phyloP scores from a whole-genome alignment of 2,329 filamentous ascomycete genomes.

The Trichoderma atrobrunneum region DNA sequence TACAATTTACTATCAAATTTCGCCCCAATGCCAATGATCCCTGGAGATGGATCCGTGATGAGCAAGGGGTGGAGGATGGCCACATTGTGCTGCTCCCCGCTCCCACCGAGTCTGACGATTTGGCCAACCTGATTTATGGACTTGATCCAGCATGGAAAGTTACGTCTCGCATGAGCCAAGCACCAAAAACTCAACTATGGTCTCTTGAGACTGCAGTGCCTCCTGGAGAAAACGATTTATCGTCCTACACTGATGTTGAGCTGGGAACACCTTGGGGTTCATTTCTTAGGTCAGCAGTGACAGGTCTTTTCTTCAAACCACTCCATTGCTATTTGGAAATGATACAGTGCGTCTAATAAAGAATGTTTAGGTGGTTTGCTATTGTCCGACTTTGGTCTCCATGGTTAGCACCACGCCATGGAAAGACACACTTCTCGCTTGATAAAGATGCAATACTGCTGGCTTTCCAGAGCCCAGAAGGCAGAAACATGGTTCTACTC shows the following conservation, averaged over 20 bases:
- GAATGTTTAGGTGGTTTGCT: slow-evolving; percentile 66
- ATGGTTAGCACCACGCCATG: slow-evolving; percentile 89
- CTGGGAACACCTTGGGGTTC: slow-evolving; percentile 62
- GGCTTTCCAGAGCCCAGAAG: slow-evolving; percentile 70
- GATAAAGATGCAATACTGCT: slow-evolving; percentile 77
- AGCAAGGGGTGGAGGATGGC: slow-evolving; percentile 62
- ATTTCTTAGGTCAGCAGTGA: slow-evolving; percentile 47
- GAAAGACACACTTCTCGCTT: slow-evolving; percentile 61
- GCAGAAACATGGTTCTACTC: slow-evolving; percentile 73
- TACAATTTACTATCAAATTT: slow-evolving; percentile 71
- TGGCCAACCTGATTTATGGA: slow-evolving; percentile 56
- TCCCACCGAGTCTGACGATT: slow-evolving; percentile 34
- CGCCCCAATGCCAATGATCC: slow-evolving; percentile 48
- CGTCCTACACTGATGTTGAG: slow-evolving; percentile 53
- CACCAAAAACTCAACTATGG: slow-evolving; percentile 68
- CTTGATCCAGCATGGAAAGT: slow-evolving; percentile 57
- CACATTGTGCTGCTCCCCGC: slow-evolving; percentile 48
- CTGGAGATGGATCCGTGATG: slow-evolving; percentile 72
- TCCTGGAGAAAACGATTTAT: slow-evolving; percentile 54
- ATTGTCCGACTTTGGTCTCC: slow-evolving; percentile 75
- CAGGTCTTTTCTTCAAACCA: background rate
- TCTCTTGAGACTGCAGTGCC: slow-evolving; percentile 57
- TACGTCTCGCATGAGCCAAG: slow-evolving; percentile 58
- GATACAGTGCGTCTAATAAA: background rate
- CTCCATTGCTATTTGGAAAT: background rate